Percentiles rank a stretch among this genome's conserved stretches.
These are phyloP conservation scores for Lepidium didymum DNA, from an alignment of 345 rosid genomes.

Conservation along the genomic window DNA sequence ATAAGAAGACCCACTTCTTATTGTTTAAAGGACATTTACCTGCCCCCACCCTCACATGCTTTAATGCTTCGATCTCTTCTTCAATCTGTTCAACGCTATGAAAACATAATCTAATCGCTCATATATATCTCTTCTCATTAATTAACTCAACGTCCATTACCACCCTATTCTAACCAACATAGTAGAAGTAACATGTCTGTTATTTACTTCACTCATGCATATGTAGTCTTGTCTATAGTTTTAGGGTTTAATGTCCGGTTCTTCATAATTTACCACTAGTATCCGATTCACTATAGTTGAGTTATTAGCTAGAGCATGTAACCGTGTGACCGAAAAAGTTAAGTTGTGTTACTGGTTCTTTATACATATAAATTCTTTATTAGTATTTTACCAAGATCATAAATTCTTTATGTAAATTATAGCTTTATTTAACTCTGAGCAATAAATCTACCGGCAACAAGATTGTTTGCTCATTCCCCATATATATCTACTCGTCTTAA, in stretches of 20 bases:
- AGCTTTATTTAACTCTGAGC: neutral
- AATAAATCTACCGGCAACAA: neutral
- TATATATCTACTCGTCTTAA: neutral
- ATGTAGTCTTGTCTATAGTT: too few relatives aligned
- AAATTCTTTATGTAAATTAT: neutral
- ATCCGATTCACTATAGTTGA: too few relatives aligned
- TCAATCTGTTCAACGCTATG: too few relatives aligned
- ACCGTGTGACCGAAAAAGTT: too few relatives aligned
- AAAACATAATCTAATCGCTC: too few relatives aligned
- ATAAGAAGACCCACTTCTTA: constrained; percentile 29
- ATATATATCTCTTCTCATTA: constrained; percentile 2
- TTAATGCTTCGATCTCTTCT: constrained; percentile 16
- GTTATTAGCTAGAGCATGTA: too few relatives aligned
- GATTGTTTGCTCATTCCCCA: neutral
- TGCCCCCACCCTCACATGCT: constrained; percentile 28
- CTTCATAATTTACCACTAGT: too few relatives aligned
- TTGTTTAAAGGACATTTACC: constrained; percentile 27
- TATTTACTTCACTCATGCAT: neutral
- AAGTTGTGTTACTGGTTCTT: neutral
- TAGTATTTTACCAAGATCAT: neutral
- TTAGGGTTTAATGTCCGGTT: too few relatives aligned
- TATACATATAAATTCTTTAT: neutral
- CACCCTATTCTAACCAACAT: neutral
- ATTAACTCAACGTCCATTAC: constrained; percentile 12
- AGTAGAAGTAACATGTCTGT: neutral